Percentiles rank a stretch among this genome's conserved stretches.
phyloP scores from a whole-genome alignment of 2,329 filamentous ascomycete species.

The Zelopaecilomyces penicillatus region DNA sequence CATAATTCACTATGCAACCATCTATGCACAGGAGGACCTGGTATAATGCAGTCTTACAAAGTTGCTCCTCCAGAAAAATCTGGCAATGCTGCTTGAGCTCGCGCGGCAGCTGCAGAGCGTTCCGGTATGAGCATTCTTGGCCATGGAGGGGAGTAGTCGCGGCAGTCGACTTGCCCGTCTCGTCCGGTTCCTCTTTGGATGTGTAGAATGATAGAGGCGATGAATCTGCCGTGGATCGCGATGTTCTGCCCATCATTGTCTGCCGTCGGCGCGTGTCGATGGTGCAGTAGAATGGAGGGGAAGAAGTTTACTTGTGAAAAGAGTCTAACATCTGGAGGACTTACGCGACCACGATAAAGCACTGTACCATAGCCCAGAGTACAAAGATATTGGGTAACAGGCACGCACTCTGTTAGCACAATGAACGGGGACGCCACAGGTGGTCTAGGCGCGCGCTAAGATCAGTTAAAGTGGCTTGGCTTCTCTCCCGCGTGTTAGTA shows the following conservation, averaged over 20 bases:
- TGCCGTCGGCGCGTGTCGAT: background rate
- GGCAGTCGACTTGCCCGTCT: constrained; percentile 22
- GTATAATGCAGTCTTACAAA: constrained; percentile 41
- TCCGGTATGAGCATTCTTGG: constrained; percentile 37
- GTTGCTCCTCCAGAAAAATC: constrained; percentile 67
- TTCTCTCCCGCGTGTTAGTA: no score
- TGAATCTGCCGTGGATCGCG: constrained; percentile 18
- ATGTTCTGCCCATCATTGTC: constrained; percentile 6
- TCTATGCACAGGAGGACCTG: background rate
- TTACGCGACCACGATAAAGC: no score
- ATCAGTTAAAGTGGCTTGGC: no score
- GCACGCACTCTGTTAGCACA: no score
- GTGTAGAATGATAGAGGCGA: constrained; percentile 29
- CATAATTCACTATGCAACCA: background rate
- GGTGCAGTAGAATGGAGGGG: background rate
- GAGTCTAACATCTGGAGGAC: no score
- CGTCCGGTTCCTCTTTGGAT: constrained; percentile 14
- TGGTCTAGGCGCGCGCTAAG: no score
- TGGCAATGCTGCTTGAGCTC: constrained; percentile 59
- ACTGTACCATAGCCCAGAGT: no score
- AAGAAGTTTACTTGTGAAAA: no score
- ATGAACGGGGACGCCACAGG: no score
- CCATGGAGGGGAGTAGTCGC: constrained; percentile 27
- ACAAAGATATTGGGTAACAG: no score
- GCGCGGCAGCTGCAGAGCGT: constrained; percentile 48